Conservation (phyloP, 331 rosid species). For the Rosa hybrid region DNA sequence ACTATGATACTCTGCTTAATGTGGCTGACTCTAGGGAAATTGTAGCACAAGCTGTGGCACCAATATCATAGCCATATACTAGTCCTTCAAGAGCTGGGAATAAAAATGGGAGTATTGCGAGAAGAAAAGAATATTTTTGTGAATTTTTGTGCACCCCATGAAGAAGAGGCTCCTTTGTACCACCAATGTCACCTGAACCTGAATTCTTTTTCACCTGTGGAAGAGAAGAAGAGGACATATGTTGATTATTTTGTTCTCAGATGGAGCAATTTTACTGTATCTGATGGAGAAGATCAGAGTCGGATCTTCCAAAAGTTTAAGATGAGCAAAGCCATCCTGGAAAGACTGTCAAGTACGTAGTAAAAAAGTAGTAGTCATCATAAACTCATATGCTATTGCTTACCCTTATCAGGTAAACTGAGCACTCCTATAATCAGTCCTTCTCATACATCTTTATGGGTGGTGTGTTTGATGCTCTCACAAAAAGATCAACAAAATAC, state of each 20-base stretch:
- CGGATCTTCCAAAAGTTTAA: neutral
- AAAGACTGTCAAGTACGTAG: neutral
- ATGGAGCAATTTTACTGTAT: no score
- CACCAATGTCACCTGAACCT: slow-evolving; percentile 28
- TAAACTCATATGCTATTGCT: no score
- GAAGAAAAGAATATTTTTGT: slow-evolving; percentile 51
- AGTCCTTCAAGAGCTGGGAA: slow-evolving; percentile 96
- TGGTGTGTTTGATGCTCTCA: slow-evolving; percentile 93
- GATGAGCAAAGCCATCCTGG: neutral
- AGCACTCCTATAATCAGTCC: slow-evolving; percentile 29
- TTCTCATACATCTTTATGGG: slow-evolving; percentile 97
- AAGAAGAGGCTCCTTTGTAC: slow-evolving; percentile 56
- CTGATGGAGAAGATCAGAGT: neutral
- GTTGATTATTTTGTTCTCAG: neutral
- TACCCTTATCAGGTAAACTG: no score
- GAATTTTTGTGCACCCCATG: slow-evolving; percentile 30
- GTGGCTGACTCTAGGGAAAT: slow-evolving; percentile 68
- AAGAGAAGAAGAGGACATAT: neutral
- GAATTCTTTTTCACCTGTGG: slow-evolving; percentile 27
- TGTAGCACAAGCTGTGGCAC: slow-evolving; percentile 83
- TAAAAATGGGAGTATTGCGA: slow-evolving; percentile 81
- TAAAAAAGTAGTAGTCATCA: neutral
- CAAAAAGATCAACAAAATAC: slow-evolving; percentile 88
- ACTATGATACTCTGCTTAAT: slow-evolving; percentile 82
- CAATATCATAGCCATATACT: slow-evolving; percentile 89